A percentile compares a stretch with the other conserved stretches of the same genome.
Conservation (phyloP, 2,329 filamentous ascomycete genomes). For the Tothia fuscella region DNA sequence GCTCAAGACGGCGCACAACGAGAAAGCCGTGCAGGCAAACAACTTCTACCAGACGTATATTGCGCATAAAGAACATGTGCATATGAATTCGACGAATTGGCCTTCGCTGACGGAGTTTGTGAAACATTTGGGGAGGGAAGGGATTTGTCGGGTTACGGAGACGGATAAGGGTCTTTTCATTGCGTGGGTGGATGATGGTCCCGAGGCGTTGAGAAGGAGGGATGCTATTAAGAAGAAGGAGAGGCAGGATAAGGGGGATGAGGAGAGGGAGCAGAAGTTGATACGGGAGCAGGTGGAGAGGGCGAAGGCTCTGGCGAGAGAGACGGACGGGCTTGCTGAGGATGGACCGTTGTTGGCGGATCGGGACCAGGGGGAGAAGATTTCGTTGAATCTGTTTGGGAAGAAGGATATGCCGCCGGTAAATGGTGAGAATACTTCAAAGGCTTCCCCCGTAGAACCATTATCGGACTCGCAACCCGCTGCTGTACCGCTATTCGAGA, state of each 20-base stretch:
- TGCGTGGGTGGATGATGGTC: slow-evolving; percentile 82
- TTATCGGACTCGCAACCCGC: slow-evolving; percentile 18
- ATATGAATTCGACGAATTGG: slow-evolving; percentile 93
- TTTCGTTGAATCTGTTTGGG: slow-evolving; percentile 55
- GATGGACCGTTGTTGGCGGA: slow-evolving; percentile 15
- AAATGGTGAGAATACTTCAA: slow-evolving; percentile 15
- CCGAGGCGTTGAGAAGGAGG: slow-evolving; percentile 66
- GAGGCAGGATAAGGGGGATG: slow-evolving; percentile 77
- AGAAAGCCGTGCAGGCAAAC: slow-evolving; percentile 82
- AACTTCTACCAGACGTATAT: slow-evolving; percentile 96
- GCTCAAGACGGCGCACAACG: slow-evolving; percentile 72
- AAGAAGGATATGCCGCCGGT: slow-evolving; percentile 15
- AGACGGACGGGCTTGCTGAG: slow-evolving; percentile 22
- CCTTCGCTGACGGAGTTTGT: slow-evolving; percentile 79
- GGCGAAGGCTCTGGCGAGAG: slow-evolving; percentile 27
- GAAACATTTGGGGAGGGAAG: slow-evolving; percentile 73
- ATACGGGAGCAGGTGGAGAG: slow-evolving; percentile 74
- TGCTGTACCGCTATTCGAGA: slow-evolving; percentile 15
- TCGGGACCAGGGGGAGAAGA: slow-evolving; percentile 42
- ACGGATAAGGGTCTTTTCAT: slow-evolving; percentile 77
- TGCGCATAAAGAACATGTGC: slow-evolving; percentile 59
- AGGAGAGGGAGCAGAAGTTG: slow-evolving; percentile 74
- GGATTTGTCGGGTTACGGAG: slow-evolving; percentile 71
- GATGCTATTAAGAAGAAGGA: slow-evolving; percentile 78
- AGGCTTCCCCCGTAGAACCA: slow-evolving; percentile 15